These are phyloP conservation scores for Setaria italica DNA, from an alignment of 202 grass and related monocot genomes.

Conservation along the genomic window DNA sequence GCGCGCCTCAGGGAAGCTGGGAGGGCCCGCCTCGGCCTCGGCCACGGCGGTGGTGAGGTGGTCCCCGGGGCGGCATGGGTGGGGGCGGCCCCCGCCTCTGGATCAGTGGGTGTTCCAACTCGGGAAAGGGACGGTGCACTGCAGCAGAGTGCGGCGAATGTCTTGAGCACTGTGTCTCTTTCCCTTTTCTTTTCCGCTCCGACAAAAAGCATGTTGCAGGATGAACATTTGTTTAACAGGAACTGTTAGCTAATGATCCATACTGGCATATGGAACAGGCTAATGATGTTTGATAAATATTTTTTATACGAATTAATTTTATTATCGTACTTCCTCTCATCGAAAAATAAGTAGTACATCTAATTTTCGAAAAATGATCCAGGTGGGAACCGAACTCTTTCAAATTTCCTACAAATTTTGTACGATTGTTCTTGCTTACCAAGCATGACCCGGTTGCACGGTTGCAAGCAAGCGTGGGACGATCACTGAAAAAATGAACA, in stretches of 20 bases:
- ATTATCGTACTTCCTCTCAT: too few relatives aligned
- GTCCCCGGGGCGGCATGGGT: conserved; percentile 39
- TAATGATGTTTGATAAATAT: neutral
- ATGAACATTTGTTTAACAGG: neutral
- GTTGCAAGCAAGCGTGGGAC: neutral
- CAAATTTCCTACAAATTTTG: neutral
- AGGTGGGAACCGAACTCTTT: too few relatives aligned
- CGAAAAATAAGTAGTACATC: too few relatives aligned
- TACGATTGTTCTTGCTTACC: neutral
- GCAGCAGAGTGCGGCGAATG: neutral
- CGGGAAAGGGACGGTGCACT: neutral
- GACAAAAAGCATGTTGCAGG: neutral
- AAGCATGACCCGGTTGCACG: neutral
- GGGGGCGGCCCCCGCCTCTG: neutral
- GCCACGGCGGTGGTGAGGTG: conserved; percentile 19
- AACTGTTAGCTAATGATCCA: neutral
- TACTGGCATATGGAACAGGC: neutral
- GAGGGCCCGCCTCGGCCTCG: neutral
- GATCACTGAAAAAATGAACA: neutral
- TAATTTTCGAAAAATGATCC: neutral
- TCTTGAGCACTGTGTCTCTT: neutral
- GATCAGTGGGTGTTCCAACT: conserved; percentile 40
- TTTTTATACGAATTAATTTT: too few relatives aligned
- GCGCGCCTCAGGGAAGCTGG: conserved; percentile 36
- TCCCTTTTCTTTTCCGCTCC: neutral